Evolutionary conservation across 163 green algal genomes (phyloP).

Genomic region (Prototheca wickerhamii): DNA sequence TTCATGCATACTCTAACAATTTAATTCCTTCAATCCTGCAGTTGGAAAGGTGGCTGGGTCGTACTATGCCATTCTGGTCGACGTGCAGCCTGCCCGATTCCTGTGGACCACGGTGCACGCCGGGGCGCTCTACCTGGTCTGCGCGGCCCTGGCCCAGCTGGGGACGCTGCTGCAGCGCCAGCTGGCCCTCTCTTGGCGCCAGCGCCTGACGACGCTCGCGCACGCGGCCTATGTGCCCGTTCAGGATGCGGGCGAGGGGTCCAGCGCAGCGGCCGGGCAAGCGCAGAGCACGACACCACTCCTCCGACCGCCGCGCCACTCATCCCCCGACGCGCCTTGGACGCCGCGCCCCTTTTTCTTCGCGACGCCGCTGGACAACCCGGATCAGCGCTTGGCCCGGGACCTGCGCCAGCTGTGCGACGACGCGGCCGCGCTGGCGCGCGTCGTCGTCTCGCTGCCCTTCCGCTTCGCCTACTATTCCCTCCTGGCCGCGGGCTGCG

Average conservation of each 20-base stretch:
- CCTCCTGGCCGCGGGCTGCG: conserved; percentile 21
- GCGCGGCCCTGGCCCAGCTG: not conserved
- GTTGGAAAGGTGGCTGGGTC: conserved; percentile 44
- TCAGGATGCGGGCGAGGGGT: not conserved
- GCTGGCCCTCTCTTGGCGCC: conserved; percentile 19
- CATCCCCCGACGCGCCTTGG: not conserved
- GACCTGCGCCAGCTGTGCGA: conserved; percentile 82
- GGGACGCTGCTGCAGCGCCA: not conserved
- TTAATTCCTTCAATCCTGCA: conserved; percentile 13
- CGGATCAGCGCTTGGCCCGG: conserved; percentile 86
- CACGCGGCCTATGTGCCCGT: conserved; percentile 17
- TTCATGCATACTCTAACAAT: not conserved
- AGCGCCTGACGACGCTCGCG: conserved; percentile 11
- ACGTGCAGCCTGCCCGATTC: conserved; percentile 17
- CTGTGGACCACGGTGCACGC: conserved; percentile 14
- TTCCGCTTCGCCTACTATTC: conserved; percentile 92
- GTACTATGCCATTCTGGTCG: conserved; percentile 40
- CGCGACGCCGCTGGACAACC: conserved; percentile 75
- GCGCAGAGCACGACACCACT: too few species aligned
- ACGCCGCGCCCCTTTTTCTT: conserved; percentile 25
- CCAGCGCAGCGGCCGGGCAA: not conserved
- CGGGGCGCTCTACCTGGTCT: conserved; percentile 19
- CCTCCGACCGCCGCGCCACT: too few species aligned
- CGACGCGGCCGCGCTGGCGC: conserved; percentile 57
- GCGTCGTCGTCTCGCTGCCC: conserved; percentile 68